Conservation (phyloP, 148 eudicot species). For the Beta vulgaris region DNA sequence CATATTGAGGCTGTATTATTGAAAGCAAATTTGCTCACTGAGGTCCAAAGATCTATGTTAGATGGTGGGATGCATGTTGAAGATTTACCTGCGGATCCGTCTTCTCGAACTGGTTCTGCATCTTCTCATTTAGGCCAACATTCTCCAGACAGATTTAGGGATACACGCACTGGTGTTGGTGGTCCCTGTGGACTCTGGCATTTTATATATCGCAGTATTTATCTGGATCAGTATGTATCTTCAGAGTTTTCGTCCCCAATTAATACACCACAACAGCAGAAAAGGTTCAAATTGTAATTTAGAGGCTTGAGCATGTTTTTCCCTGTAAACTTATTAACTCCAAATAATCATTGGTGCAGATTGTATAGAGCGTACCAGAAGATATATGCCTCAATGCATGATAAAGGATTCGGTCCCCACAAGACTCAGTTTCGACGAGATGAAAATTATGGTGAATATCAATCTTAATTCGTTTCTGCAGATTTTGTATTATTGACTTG, state of each 20-base stretch:
- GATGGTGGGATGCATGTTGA: constrained; percentile 97
- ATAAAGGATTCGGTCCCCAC: constrained; percentile 75
- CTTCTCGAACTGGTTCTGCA: constrained; percentile 54
- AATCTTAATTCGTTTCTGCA: not conserved
- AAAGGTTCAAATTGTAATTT: constrained; percentile 49
- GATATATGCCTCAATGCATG: constrained; percentile 89
- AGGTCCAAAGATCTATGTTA: constrained; percentile 78
- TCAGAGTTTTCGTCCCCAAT: constrained; percentile 92
- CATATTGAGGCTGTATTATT: constrained; percentile 74
- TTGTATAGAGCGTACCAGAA: constrained; percentile 89
- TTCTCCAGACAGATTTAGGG: constrained; percentile 47
- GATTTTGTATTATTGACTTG: not conserved
- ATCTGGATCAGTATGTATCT: constrained; percentile 84
- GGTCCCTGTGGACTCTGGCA: constrained; percentile 98
- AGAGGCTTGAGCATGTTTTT: not conserved
- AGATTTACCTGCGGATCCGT: constrained; percentile 68
- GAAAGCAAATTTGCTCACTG: constrained; percentile 84
- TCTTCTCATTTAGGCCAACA: constrained; percentile 73
- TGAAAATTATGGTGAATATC: constrained; percentile 85
- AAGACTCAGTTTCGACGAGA: constrained; percentile 96
- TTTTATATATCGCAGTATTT: constrained; percentile 83
- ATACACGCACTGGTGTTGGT: constrained; percentile 54
- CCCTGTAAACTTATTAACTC: constrained; percentile 5
- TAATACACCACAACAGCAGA: constrained; percentile 68
- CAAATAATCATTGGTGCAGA: constrained; percentile 37